Percentiles rank a stretch among this genome's conserved stretches.
Conservation (phyloP, 1,139 yeast species). For the Hemisphaericaspora xylofermentans region DNA sequence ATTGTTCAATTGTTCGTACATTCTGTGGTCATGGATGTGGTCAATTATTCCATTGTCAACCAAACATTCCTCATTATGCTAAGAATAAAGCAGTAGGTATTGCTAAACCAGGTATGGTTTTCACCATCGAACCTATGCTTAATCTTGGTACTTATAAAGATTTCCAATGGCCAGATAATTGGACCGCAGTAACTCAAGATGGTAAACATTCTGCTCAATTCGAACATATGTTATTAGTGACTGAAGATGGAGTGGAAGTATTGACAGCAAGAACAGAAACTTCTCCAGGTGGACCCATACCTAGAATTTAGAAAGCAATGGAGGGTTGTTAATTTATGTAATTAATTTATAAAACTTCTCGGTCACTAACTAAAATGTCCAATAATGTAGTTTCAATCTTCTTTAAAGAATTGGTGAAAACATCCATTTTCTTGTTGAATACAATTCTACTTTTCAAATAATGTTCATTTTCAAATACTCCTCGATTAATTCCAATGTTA, state of each 20-base stretch:
- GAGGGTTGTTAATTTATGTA: neutral
- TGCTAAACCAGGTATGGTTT: constrained; percentile 94
- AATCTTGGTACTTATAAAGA: constrained; percentile 85
- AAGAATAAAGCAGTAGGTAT: constrained; percentile 91
- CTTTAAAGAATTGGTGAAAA: constrained; percentile 24
- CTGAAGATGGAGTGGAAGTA: constrained; percentile 92
- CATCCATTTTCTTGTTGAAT: constrained; percentile 26
- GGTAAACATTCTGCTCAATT: constrained; percentile 92
- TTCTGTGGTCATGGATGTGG: constrained; percentile 97
- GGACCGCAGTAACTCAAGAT: constrained; percentile 92
- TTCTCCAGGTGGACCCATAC: constrained; percentile 87
- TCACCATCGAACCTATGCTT: constrained; percentile 98
- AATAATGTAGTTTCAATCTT: constrained; percentile 29
- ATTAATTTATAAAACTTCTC: constrained; percentile 13
- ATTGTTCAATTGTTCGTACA: constrained; percentile 83
- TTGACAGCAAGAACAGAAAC: constrained; percentile 75
- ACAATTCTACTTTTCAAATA: constrained; percentile 18
- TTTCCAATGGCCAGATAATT: constrained; percentile 93
- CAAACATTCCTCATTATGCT: constrained; percentile 92
- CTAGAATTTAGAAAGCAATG: constrained; percentile 41
- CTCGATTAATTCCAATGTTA: constrained; percentile 20
- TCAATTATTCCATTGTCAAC: constrained; percentile 84
- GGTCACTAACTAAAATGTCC: constrained; percentile 24
- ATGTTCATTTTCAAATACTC: constrained; percentile 18
- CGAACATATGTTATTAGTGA: constrained; percentile 88